Evolutionary conservation across 1,284 basidiomycete species (phyloP).

Genomic region (Ganoderma leucocontextum): DNA sequence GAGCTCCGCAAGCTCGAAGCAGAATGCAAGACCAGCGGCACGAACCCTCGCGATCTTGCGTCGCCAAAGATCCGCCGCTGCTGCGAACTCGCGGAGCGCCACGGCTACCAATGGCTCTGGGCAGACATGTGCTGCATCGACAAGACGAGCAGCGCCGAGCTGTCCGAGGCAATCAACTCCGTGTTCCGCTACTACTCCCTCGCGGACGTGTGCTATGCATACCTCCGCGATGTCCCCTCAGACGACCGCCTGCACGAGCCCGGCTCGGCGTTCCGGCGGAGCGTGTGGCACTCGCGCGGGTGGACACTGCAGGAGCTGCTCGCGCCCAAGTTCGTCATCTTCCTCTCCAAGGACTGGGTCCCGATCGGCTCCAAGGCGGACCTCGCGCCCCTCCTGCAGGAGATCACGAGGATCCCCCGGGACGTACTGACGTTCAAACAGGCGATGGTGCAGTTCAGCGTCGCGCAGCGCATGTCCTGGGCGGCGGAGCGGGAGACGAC

Average conservation of each 20-base stretch:
- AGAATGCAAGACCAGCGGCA: background rate
- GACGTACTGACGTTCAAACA: background rate
- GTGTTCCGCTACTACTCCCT: conserved; percentile 6
- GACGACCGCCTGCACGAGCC: background rate
- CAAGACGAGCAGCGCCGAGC: conserved; percentile 7
- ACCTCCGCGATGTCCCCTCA: conserved; percentile 8
- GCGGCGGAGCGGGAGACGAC: conserved; percentile 11
- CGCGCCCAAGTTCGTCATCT: conserved; percentile 1
- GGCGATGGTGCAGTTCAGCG: background rate
- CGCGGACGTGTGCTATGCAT: conserved; percentile 9
- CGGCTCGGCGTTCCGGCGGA: background rate
- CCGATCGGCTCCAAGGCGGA: background rate
- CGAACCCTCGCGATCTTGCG: conserved; percentile 7
- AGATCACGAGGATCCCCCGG: background rate
- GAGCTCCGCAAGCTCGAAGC: background rate
- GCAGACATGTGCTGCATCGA: conserved; percentile 12
- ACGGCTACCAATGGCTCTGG: conserved; percentile 10
- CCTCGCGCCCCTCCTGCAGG: background rate
- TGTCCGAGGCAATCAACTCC: conserved; percentile 1
- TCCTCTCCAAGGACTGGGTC: background rate
- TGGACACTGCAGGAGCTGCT: background rate
- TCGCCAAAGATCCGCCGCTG: conserved; percentile 7
- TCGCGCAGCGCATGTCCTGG: conserved; percentile 15
- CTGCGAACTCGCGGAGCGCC: conserved; percentile 5
- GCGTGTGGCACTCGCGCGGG: background rate